These are phyloP conservation scores for Biscogniauxia marginata DNA, from an alignment of 2,329 filamentous ascomycete species.

Conservation along the genomic window DNA sequence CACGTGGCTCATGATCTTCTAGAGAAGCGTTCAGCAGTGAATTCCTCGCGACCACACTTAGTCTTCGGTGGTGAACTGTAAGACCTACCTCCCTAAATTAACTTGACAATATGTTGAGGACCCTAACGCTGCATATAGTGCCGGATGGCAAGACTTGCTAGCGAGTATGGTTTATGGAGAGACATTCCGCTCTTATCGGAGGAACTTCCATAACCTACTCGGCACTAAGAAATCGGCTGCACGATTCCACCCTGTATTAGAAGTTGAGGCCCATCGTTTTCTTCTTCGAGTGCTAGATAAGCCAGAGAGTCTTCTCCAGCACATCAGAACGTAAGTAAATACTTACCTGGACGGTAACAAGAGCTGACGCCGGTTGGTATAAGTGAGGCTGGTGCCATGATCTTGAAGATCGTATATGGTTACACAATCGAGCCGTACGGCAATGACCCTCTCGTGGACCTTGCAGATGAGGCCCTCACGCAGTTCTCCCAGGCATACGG, in stretches of 20 bases:
- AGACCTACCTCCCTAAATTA: no score
- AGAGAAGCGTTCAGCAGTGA: slow-evolving; percentile 34
- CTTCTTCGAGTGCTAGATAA: slow-evolving; percentile 13
- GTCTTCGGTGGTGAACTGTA: slow-evolving; percentile 29
- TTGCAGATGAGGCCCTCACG: slow-evolving; percentile 17
- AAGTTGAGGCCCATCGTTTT: slow-evolving; percentile 15
- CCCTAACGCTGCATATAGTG: not conserved
- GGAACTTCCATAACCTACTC: slow-evolving; percentile 27
- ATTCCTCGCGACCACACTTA: slow-evolving; percentile 31
- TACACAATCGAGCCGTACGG: slow-evolving; percentile 24
- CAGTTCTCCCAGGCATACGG: slow-evolving; percentile 16
- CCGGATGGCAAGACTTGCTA: not conserved
- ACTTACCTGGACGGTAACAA: not conserved
- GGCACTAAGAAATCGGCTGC: slow-evolving; percentile 27
- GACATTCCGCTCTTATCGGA: slow-evolving; percentile 25
- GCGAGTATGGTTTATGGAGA: slow-evolving; percentile 14
- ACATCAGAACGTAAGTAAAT: slow-evolving; percentile 12
- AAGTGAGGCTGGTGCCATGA: slow-evolving; percentile 26
- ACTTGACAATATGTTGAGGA: no score
- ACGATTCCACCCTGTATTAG: slow-evolving; percentile 10
- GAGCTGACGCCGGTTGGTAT: slow-evolving; percentile 4
- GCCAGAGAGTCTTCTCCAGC: slow-evolving; percentile 5
- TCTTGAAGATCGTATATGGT: slow-evolving; percentile 30
- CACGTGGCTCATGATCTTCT: slow-evolving; percentile 37
- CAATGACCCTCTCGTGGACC: slow-evolving; percentile 24